Percentiles rank a stretch among this genome's conserved stretches.
Evolutionary conservation across 2,329 filamentous ascomycete genomes (phyloP).

Genomic region (Pyrenophora seminiperda): DNA sequence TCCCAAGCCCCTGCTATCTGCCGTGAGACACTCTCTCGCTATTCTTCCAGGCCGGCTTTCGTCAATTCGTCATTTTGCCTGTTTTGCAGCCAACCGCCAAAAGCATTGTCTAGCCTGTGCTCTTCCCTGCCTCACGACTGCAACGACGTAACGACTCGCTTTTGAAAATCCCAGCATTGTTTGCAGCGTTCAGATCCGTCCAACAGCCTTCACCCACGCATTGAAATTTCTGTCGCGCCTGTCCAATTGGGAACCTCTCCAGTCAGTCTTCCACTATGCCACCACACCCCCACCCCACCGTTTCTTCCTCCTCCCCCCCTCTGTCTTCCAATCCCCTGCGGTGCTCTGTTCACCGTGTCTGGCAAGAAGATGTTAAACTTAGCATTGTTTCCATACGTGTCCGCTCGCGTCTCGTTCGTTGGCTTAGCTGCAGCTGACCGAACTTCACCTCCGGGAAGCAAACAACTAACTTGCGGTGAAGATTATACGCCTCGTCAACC

Average conservation of each 20-base stretch:
- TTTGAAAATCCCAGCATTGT: slow-evolving; percentile 47
- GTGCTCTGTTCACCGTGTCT: slow-evolving; percentile 10
- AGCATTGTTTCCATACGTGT: slow-evolving; percentile 41
- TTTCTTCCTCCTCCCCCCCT: too few species aligned
- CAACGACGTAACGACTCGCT: slow-evolving; percentile 50
- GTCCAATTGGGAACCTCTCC: slow-evolving; percentile 19
- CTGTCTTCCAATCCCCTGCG: neutral
- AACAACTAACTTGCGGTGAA: slow-evolving; percentile 47
- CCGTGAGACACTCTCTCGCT: slow-evolving; percentile 17
- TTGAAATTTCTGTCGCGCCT: slow-evolving; percentile 19
- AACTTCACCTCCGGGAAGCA: slow-evolving; percentile 30
- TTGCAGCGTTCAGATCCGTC: slow-evolving; percentile 46
- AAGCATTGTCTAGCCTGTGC: slow-evolving; percentile 34
- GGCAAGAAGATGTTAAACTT: slow-evolving; percentile 15
- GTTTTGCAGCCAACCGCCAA: slow-evolving; percentile 39
- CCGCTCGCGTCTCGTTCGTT: slow-evolving; percentile 36
- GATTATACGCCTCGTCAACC: slow-evolving; percentile 26
- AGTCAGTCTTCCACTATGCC: slow-evolving; percentile 23
- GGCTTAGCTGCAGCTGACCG: slow-evolving; percentile 29
- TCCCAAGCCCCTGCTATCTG: slow-evolving; percentile 27
- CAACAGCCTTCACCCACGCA: slow-evolving; percentile 12
- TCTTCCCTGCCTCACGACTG: slow-evolving; percentile 44
- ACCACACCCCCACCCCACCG: slow-evolving; percentile 2
- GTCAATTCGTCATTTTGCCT: slow-evolving; percentile 38
- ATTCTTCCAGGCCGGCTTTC: slow-evolving; percentile 37